Evolutionary conservation across 1,284 basidiomycete species (phyloP).

Genomic region (Ceratobasidium sp.): DNA sequence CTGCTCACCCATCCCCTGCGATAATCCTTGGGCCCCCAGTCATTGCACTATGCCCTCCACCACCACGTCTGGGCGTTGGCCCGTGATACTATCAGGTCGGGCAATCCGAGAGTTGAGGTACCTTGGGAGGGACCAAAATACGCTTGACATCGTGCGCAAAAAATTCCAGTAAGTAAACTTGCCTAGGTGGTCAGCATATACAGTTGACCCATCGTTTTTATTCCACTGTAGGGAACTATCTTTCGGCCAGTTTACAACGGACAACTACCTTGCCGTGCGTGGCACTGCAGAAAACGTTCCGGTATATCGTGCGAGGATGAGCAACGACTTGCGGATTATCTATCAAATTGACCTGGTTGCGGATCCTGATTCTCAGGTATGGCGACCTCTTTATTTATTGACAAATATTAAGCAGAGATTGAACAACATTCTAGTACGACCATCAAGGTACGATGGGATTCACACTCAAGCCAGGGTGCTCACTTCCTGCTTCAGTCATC

Average conservation of each 20-base stretch:
- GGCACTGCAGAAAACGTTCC: conserved; percentile 23
- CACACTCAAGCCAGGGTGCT: neutral
- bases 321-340: conserved; percentile 38
- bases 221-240: conserved; percentile 25
- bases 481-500: conserved; percentile 1
- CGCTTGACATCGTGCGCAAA: conserved; percentile 28
- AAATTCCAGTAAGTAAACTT: conserved; percentile 13
- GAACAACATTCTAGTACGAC: conserved; percentile 20
- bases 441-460: conserved; percentile 12
- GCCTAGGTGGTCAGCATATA: neutral
- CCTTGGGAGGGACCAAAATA: neutral
- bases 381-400: neutral
- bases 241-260: conserved; percentile 18
- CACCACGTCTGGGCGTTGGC: conserved; percentile 27
- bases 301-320: conserved; percentile 22
- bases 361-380: conserved; percentile 1
- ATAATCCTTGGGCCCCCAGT: neutral
- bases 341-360: conserved; percentile 26
- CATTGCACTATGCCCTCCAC: conserved; percentile 1
- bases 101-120: conserved; percentile 15
- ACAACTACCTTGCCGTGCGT: conserved; percentile 12
- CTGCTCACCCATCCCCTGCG: neutral
- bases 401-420: neutral
- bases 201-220: neutral
- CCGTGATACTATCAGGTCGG: conserved; percentile 14